Base-by-base conservation (phyloP, 306 rosid species). In the Vigna hirtella region DNA sequence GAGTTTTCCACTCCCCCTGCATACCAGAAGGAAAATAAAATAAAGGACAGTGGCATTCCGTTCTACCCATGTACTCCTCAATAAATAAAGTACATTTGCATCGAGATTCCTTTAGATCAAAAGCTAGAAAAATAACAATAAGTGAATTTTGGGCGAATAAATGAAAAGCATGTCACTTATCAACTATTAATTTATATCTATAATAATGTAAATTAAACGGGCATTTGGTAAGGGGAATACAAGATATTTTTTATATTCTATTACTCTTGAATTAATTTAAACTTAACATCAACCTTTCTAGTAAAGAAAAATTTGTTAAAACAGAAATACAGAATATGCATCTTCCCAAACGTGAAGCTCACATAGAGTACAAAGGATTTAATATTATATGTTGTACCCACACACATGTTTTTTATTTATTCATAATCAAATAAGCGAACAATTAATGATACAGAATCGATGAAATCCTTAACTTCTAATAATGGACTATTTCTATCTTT, bases 1-100 rank as follows among this genome's bases (percentile, higher is more conserved):
- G 15, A 61, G 42, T 24, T 45, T 48, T 69, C 58, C 73, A 43
- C 30, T 47, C 56, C 57, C 20, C 17, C 18, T 51, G 32, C 49
- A 9, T 16, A 51, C 53, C 14, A 51, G 48, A n/a, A n/a, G n/a
- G n/a, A n/a, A n/a, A n/a, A n/a, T n/a, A n/a, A n/a, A n/a, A n/a
- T n/a, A 47, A 66, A 42, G 20, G 34, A 66, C 14, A 10, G n/a
- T 4, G 50, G 2, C 53, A 42, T 43, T 66, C 7, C 72, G 11
- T 43, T 66, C 34, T 40, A 18, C 51, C 28, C 52, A 66, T 17
- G 14, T 17, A 66, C 72, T 66, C 22, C 22, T 17, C 77, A 55
- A 14, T 71, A 51, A 70, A 32, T 34, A 51, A 52, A 71, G 6
- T 17, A 34, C 76, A 32, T 30, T 52, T 11, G 32, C 24, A 43